Base-by-base conservation (phyloP, 345 rosid genomes). In the Gossypium turneri region DNA sequence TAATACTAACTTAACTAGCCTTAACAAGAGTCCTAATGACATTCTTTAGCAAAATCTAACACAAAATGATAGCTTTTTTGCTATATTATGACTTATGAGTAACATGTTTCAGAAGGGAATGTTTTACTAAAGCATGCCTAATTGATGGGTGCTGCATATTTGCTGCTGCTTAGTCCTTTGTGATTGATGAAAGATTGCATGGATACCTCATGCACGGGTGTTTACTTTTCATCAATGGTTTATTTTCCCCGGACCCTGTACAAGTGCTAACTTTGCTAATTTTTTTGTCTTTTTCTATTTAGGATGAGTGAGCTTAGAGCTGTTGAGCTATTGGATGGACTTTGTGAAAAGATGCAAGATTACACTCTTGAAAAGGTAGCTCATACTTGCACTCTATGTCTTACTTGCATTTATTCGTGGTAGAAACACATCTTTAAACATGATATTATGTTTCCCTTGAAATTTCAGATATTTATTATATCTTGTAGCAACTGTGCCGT, bases 291-390 rank as follows among this genome's bases (percentile, higher is more conserved):
- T 67, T 7, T 53, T 74, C 66, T 44, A 48, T 81, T 61, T 81
- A 94, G 97, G 85, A 89, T 88, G 48, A 94, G 98, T 50, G 98
- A 94, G 79, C 88, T 94, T 74, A 87, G 98, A 81, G 98, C 89
- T 76, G 97, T 92, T 59, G 97, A 94, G 77, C 88, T 94, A 61
- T 80, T 92, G 87, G 97, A 91, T 66, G 98, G 97, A 61, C 94
- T 92, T 17, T 95, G 99, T 74, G 94, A 95, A 72, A 90, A 86
- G 80, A 93, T 95, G 98, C 90, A 88, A 82, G 98, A 90, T 78
- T 95, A 95, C 81, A 91, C 94, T 69, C 90, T 93, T 71, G 89
- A 89, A 82, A 87, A 91, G 93, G 99, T 91, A 80, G 34, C 43
- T 56, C 9, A 51, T 72, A 19, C 8, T 41, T 78, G 47, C 57